Evolutionary conservation across 148 eudicot species (phyloP).

Genomic region (Chenopodium suecicum): DNA sequence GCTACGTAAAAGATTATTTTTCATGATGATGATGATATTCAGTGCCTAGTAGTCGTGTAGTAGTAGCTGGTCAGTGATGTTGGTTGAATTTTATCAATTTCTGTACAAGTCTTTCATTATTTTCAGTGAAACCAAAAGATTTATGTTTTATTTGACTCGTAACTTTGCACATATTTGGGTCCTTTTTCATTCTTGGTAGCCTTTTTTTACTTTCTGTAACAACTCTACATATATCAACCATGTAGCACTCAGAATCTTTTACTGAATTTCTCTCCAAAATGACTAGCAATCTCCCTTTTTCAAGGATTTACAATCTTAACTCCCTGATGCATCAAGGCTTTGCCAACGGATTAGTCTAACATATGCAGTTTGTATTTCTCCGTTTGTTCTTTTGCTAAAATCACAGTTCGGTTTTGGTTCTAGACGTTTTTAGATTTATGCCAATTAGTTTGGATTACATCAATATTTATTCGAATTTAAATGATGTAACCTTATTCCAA

Average conservation of each 20-base stretch:
- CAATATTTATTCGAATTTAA: no score
- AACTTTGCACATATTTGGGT: neutral
- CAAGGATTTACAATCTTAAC: neutral
- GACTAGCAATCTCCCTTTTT: neutral
- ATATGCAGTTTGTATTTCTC: neutral
- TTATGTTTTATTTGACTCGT: neutral
- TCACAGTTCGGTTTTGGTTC: neutral
- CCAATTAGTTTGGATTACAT: no score
- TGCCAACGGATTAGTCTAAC: no score
- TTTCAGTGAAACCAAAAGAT: slow-evolving; percentile 27
- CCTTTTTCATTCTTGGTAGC: neutral
- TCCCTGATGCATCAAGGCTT: neutral
- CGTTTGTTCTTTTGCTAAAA: neutral
- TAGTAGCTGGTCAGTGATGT: neutral
- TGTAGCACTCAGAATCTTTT: neutral
- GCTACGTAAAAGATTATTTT: neutral
- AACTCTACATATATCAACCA: neutral
- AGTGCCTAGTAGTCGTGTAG: neutral
- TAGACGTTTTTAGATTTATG: no score
- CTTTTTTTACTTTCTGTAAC: neutral
- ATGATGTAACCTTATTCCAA: no score
- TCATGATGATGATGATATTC: neutral
- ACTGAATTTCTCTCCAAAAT: neutral
- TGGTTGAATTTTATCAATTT: slow-evolving; percentile 7
- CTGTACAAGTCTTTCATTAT: slow-evolving; percentile 5